Base-by-base conservation (phyloP, 2,329 filamentous ascomycete species). In the Colletotrichum sp. region DNA sequence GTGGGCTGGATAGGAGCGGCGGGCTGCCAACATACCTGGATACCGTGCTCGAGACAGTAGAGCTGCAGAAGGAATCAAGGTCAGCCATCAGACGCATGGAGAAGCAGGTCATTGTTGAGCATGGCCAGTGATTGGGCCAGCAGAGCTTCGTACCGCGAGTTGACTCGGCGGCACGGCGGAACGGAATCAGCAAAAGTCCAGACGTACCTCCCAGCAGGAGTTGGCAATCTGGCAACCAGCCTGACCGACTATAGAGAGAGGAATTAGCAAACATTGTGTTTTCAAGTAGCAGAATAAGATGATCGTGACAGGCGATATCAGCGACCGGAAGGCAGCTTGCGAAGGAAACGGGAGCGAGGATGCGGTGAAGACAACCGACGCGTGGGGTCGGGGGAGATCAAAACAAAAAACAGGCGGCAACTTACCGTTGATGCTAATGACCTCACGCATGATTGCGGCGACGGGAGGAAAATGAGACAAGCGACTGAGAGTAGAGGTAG, bases 181-280 rank as follows among this genome's bases (percentile, higher is more conserved):
- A 38, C 36, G 36, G n/a, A 66, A 38, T 18, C 61, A 62, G 70
- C 69, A 76, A 65, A 54, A 51, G 59, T 61, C 73, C 75, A 82
- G 83, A 90, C 95, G 90, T 90, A 99, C 97, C 95, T 99, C 97
- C 97, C 97, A 99, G 93, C 97, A 98, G 82, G 97, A 97, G 91
- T 99, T 99, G 89, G 96, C 97, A 85, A 99, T 99, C 87, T 99
- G 97, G 93, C 97, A 98, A 94, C 97, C 97, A 86, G 97, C 97
- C 92, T 99, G 97, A 89, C 97, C 97, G 91, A 99, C 97, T 99
- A 86, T 83, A 83, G 66, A 81, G 82, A 8, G 6, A 8, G 4
- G 79, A 78, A 88, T 94, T 84, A 93, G 90, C 29, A 31, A 62
- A n/a, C 12, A 33, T 7, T 51, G n/a, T 59, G 8, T 55, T 33